These are phyloP conservation scores for Solanum pennellii DNA, from an alignment of 257 asterid species.

Conservation along the genomic window DNA sequence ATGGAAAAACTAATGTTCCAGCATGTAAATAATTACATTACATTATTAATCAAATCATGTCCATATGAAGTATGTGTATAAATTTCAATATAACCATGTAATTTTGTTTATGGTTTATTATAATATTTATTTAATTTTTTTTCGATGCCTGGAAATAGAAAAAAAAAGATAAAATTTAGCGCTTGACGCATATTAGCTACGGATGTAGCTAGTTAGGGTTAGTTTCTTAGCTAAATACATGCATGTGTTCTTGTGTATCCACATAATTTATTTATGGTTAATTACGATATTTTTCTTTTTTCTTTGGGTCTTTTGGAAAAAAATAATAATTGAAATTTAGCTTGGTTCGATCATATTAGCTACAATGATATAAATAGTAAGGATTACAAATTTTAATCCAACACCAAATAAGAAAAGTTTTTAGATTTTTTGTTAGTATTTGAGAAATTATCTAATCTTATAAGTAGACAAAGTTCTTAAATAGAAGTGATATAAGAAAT, in stretches of 20 bases:
- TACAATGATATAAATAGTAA: no score
- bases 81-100: background rate
- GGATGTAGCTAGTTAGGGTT: background rate
- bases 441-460: background rate
- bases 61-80: background rate
- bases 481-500: background rate
- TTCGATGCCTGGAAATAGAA: background rate
- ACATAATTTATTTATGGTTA: no score
- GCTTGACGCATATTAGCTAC: background rate
- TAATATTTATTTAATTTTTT: background rate
- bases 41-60: background rate
- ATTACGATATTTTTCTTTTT: no score
- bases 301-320: no score
- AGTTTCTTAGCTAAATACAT: background rate
- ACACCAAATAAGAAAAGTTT: background rate
- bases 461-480: no score
- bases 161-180: background rate
- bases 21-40: background rate
- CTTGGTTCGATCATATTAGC: background rate
- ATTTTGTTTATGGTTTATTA: background rate
- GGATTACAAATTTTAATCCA: no score
- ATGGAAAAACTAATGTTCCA: constrained; percentile 3
- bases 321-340: background rate
- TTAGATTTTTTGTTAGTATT: no score
- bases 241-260: no score